Conservation (phyloP, 495 filamentous ascomycete genomes). For the Tuber borchii region DNA sequence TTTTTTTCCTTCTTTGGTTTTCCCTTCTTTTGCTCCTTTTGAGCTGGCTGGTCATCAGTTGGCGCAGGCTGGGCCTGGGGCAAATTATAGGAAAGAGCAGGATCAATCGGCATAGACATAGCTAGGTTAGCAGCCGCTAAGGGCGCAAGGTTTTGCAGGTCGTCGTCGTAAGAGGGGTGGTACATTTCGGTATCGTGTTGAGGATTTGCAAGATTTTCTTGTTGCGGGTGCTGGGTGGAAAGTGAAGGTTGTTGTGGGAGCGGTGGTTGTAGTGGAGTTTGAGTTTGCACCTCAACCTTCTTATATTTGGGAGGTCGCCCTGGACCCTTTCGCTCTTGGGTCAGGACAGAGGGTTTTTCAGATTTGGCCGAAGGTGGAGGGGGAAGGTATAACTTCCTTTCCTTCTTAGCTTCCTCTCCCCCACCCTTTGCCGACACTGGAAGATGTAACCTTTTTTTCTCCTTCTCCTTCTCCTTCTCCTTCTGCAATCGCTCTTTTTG, state of each 20-base stretch:
- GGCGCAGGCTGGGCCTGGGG: background rate
- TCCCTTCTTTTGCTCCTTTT: constrained; percentile 50
- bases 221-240: background rate
- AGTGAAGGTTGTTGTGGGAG: background rate
- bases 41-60: background rate
- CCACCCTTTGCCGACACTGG: constrained; percentile 1
- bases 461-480: constrained; percentile 27
- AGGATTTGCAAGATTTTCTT: background rate
- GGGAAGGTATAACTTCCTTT: constrained; percentile 26
- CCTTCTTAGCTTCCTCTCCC: constrained; percentile 16
- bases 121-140: background rate
- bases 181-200: constrained; percentile 2
- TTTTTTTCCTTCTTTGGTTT: constrained; percentile 53
- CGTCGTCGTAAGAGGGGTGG: background rate
- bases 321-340: constrained; percentile 23
- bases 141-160: background rate
- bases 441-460: constrained; percentile 27
- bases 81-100: background rate
- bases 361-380: constrained; percentile 12
- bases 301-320: constrained; percentile 25
- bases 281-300: background rate
- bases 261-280: background rate
- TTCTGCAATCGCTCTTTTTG: constrained; percentile 18
- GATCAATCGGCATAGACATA: background rate
- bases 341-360: constrained; percentile 23